A percentile compares a stretch with the other conserved stretches of the same genome.
phyloP scores from a whole-genome alignment of 495 filamentous ascomycete genomes.

The Lineolata rhizophorae region DNA sequence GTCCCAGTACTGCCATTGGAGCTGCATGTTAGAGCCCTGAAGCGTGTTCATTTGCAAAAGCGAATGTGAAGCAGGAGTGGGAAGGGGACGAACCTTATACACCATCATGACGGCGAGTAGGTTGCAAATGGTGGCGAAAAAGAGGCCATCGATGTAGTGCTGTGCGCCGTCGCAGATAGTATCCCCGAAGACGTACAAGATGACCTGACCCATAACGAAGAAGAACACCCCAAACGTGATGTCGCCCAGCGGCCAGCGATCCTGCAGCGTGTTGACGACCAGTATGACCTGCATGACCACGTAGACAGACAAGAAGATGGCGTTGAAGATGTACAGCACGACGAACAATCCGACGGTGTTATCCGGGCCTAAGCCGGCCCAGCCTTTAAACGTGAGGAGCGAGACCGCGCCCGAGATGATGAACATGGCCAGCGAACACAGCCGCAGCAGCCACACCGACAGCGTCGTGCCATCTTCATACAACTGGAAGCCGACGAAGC shows the following conservation, averaged over 20 bases:
- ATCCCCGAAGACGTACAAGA: conserved; percentile 75
- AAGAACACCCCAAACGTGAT: conserved; percentile 84
- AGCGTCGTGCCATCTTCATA: conserved; percentile 96
- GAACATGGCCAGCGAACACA: conserved; percentile 62
- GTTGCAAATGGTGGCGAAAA: conserved; percentile 89
- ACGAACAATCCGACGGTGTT: conserved; percentile 81
- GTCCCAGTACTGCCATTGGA: conserved; percentile 70
- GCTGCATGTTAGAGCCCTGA: no score
- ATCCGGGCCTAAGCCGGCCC: conserved; percentile 64
- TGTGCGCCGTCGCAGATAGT: conserved; percentile 66
- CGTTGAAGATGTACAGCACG: conserved; percentile 81
- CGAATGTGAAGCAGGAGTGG: conserved; percentile 1
- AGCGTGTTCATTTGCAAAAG: conserved; percentile 8
- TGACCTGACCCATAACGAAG: conserved; percentile 80
- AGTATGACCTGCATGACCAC: conserved; percentile 73
- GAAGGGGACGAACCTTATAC: conserved; percentile 55
- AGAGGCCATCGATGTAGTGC: conserved; percentile 88
- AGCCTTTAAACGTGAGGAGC: conserved; percentile 80
- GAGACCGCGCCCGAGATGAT: conserved; percentile 68
- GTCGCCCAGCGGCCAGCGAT: conserved; percentile 86
- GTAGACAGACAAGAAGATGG: conserved; percentile 65
- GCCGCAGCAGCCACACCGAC: conserved; percentile 79
- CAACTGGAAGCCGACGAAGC: conserved; percentile 95
- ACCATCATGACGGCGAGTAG: conserved; percentile 97
- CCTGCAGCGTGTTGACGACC: conserved; percentile 74